A percentile compares a stretch with the other conserved stretches of the same genome.
Conservation (phyloP, 306 rosid genomes). For the Cucumis cinereus region DNA sequence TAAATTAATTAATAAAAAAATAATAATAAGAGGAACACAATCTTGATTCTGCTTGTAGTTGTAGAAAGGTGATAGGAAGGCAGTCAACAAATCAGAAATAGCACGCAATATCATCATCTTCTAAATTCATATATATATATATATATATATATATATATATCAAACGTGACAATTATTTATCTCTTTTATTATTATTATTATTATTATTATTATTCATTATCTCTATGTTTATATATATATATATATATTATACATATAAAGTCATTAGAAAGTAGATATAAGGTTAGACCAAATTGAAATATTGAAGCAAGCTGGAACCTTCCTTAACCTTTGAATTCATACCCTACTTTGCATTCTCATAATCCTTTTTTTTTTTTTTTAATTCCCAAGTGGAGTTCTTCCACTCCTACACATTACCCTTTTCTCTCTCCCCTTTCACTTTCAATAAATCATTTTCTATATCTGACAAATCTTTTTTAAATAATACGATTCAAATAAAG, state of each 20-base stretch:
- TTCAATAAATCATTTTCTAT: too few relatives aligned
- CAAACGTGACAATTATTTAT: neutral
- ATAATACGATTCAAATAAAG: too few relatives aligned
- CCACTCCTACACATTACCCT: too few relatives aligned
- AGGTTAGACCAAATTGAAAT: neutral
- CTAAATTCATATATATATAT: neutral
- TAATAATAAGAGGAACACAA: constrained; percentile 1
- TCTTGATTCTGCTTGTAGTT: neutral
- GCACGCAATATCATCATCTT: neutral
- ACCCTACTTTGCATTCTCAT: neutral
- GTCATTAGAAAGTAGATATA: neutral
- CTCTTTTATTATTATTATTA: neutral
- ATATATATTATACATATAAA: neutral
- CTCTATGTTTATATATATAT: neutral
- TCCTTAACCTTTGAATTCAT: neutral
- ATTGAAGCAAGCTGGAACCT: neutral
- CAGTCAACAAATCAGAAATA: neutral
- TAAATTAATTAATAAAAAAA: neutral
- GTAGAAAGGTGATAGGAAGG: neutral
- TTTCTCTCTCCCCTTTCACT: too few relatives aligned
- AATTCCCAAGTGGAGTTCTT: neutral
- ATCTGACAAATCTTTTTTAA: neutral
- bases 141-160: neutral
- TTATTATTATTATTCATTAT: neutral
- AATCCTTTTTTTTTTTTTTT: neutral